Evolutionary conservation across 306 rosid species (phyloP).

Genomic region (Cicer bijugum): DNA sequence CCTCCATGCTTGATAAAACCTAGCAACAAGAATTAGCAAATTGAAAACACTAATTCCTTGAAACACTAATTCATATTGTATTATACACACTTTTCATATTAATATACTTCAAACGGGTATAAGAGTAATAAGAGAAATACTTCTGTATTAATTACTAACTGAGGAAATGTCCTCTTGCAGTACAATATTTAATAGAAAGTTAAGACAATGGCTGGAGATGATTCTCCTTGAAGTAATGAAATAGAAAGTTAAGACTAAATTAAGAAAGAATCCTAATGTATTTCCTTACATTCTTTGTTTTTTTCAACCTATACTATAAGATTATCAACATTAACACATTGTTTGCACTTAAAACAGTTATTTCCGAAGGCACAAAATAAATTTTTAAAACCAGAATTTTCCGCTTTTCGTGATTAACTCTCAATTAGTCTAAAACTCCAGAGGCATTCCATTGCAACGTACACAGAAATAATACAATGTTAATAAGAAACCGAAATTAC

Average conservation of each 20-base stretch:
- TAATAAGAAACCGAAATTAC: background rate
- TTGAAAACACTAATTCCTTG: background rate
- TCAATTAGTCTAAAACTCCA: background rate
- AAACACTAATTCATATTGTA: no score
- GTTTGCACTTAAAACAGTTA: background rate
- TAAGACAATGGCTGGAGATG: no score
- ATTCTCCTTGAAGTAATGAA: no score
- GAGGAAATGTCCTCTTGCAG: no score
- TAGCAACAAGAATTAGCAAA: constrained; percentile 32
- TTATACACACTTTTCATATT: background rate
- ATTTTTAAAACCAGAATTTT: constrained; percentile 7
- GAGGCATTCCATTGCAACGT: background rate
- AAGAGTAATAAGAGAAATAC: no score
- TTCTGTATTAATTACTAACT: no score
- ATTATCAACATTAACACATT: background rate
- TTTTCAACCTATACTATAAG: no score
- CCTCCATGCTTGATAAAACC: constrained; percentile 56
- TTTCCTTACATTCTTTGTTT: no score
- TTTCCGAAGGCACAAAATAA: constrained; percentile 1
- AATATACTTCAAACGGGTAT: no score
- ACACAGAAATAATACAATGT: background rate
- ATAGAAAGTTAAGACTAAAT: no score
- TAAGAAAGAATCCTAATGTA: no score
- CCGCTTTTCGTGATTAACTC: constrained; percentile 15
- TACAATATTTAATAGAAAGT: no score